Percentiles rank a stretch among this genome's conserved stretches.
These are phyloP conservation scores for Wickerhamiella sergipiensis DNA, from an alignment of 805 yeast genomes.

Conservation along the genomic window DNA sequence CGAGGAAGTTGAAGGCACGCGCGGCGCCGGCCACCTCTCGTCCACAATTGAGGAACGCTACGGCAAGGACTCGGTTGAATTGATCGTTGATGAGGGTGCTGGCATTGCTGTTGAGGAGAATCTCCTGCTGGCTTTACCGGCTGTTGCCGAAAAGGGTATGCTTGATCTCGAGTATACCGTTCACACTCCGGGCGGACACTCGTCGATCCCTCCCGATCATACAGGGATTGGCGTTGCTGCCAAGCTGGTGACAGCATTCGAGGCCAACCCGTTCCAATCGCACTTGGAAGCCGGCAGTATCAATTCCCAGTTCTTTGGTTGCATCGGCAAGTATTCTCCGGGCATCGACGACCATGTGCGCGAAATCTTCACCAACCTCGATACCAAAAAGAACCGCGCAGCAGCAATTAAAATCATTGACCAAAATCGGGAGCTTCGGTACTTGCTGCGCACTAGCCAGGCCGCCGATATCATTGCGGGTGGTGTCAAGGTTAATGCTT, in stretches of 20 bases:
- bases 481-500: conserved; percentile 60
- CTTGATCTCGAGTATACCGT: conserved; percentile 37
- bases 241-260: conserved; percentile 42
- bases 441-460: conserved; percentile 42
- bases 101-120: conserved; percentile 31
- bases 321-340: conserved; percentile 42
- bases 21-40: conserved; percentile 47
- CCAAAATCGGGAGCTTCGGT: conserved; percentile 11
- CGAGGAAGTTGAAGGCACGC: conserved; percentile 56
- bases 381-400: neutral
- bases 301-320: conserved; percentile 31
- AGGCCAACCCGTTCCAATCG: conserved; percentile 39
- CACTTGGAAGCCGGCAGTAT: conserved; percentile 33
- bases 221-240: conserved; percentile 66
- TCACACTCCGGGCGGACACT: conserved; percentile 62
- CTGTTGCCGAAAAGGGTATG: conserved; percentile 51
- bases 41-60: conserved; percentile 35
- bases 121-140: conserved; percentile 37
- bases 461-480: conserved; percentile 54
- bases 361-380: conserved; percentile 1
- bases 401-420: conserved; percentile 7
- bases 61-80: conserved; percentile 47
- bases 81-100: conserved; percentile 63
- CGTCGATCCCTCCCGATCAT: conserved; percentile 70
- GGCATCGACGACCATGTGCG: conserved; percentile 2